These are phyloP conservation scores for Penicillium antarcticum DNA, from an alignment of 495 filamentous ascomycete genomes.

Conservation along the genomic window DNA sequence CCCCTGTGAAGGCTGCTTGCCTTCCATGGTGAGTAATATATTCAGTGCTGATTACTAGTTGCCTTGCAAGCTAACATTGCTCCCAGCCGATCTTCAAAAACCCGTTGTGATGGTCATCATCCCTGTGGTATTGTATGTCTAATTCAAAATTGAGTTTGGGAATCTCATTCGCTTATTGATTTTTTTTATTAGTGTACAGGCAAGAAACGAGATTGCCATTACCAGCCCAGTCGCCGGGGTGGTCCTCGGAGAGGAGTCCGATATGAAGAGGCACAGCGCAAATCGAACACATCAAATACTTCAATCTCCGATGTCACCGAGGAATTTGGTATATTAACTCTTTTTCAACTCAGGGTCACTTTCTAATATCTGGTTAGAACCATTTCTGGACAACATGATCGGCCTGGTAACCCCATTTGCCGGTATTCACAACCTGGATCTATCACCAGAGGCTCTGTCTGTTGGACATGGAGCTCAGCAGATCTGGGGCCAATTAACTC, in stretches of 20 bases:
- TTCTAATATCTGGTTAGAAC: constrained; percentile 5
- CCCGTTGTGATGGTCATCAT: constrained; percentile 48
- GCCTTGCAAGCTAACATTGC: constrained; percentile 9
- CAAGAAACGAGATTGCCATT: constrained; percentile 42
- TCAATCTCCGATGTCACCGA: constrained; percentile 5
- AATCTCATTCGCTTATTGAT: too few relatives aligned
- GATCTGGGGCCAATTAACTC: constrained; percentile 20
- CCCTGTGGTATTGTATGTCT: constrained; percentile 46
- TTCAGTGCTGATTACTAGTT: background rate
- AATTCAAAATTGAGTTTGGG: background rate
- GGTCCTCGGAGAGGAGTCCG: constrained; percentile 36
- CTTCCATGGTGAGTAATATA: constrained; percentile 43
- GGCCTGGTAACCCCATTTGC: constrained; percentile 15
- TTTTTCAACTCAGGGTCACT: background rate
- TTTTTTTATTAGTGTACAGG: constrained; percentile 39
- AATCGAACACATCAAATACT: background rate
- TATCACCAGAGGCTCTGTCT: constrained; percentile 14
- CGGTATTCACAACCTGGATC: constrained; percentile 17
- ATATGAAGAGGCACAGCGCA: constrained; percentile 11
- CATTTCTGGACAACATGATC: constrained; percentile 14
- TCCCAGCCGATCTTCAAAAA: constrained; percentile 47
- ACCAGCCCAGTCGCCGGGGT: constrained; percentile 48
- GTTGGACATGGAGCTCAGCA: constrained; percentile 9
- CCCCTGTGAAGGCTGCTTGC: constrained; percentile 51
- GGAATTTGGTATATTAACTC: constrained; percentile 6